Evolutionary conservation across 164 flowering plant genomes (phyloP).

Genomic region (Euptelea pleiosperma): DNA sequence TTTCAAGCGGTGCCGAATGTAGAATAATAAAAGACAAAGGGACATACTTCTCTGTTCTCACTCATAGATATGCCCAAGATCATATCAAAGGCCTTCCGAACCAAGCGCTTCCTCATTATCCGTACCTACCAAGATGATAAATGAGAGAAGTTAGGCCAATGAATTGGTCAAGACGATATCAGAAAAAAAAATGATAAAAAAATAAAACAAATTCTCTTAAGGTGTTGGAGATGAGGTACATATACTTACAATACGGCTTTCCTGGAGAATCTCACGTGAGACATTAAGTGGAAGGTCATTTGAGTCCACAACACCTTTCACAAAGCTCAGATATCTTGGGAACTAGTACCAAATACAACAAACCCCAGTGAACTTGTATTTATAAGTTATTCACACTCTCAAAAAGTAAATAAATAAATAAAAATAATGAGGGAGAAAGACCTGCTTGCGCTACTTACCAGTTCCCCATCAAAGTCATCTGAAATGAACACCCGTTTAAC

Average conservation of each 20-base stretch:
- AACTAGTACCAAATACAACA: constrained; percentile 48
- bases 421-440: too few species aligned
- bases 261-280: constrained; percentile 97
- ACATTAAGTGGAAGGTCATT: constrained; percentile 98
- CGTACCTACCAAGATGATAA: constrained; percentile 57
- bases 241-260: constrained; percentile 91
- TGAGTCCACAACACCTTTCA: constrained; percentile 97
- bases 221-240: neutral
- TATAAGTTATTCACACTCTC: too few species aligned
- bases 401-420: too few species aligned
- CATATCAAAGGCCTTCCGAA: constrained; percentile 95
- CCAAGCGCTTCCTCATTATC: constrained; percentile 89
- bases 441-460: constrained; percentile 47
- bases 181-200: neutral
- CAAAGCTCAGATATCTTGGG: constrained; percentile 90
- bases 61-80: constrained; percentile 85
- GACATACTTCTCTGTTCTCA: constrained; percentile 80
- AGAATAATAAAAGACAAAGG: too few species aligned
- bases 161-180: too few species aligned
- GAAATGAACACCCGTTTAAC: constrained; percentile 93
- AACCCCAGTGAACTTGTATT: constrained; percentile 3
- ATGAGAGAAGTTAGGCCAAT: constrained; percentile 5
- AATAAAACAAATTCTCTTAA: too few species aligned
- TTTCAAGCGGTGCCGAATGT: neutral
- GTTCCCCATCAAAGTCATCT: constrained; percentile 95